Conservation (phyloP, 305 asterid genomes). For the Plantago lanceolata region DNA sequence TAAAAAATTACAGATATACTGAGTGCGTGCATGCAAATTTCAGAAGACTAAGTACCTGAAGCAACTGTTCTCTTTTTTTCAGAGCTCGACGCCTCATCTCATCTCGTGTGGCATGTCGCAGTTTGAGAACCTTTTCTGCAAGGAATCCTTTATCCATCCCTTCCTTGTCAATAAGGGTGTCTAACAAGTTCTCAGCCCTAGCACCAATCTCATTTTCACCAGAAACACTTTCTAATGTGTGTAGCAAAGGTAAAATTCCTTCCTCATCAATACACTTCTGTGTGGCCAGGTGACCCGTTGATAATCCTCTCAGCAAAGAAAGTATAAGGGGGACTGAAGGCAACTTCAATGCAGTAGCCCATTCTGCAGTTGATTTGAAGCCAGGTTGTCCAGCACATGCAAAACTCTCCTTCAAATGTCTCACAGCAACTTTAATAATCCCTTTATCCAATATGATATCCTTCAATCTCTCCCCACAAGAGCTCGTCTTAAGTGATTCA, state of each 20-base stretch:
- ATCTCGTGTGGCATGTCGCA: conserved; percentile 88
- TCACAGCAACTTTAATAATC: conserved; percentile 74
- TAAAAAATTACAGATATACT: no score
- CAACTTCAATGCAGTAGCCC: conserved; percentile 73
- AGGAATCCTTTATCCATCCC: conserved; percentile 84
- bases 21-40: conserved; percentile 6
- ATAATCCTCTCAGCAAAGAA: conserved; percentile 92
- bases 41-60: conserved; percentile 55
- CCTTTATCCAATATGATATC: conserved; percentile 95
- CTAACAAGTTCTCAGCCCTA: conserved; percentile 97
- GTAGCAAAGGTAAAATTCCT: conserved; percentile 84
- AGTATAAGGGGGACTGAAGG: conserved; percentile 90
- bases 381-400: conserved; percentile 71
- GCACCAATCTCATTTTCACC: conserved; percentile 99
- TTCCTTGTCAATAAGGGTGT: conserved; percentile 83
- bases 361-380: conserved; percentile 65
- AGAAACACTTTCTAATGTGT: conserved; percentile 90
- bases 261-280: conserved; percentile 81
- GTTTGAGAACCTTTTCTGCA: conserved; percentile 67
- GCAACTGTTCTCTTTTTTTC: conserved; percentile 81
- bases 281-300: conserved; percentile 93
- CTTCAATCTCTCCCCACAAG: conserved; percentile 96
- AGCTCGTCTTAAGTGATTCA: conserved; percentile 90
- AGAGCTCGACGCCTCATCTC: conserved; percentile 96
- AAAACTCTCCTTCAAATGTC: conserved; percentile 75